Conservation (phyloP, 495 filamentous ascomycete species). For the Bacidia gigantensis region DNA sequence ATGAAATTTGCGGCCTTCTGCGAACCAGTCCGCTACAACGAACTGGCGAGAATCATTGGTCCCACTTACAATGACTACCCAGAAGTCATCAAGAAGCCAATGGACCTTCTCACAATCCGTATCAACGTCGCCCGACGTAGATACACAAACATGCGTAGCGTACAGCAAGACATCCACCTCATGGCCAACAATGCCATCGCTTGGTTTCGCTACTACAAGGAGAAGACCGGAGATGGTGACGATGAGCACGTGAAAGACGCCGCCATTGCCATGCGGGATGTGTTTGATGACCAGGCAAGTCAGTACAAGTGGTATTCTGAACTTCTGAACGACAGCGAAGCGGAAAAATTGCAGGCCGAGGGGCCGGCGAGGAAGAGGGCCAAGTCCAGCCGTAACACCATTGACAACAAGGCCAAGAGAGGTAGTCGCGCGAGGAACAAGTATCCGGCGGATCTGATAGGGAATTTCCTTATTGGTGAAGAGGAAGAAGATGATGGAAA, state of each 20-base stretch:
- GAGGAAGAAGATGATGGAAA: too few species aligned
- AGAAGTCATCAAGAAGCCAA: background rate
- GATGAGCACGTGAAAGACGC: background rate
- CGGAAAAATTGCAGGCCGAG: too few species aligned
- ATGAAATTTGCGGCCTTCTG: background rate
- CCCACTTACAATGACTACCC: background rate
- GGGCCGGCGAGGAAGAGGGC: too few species aligned
- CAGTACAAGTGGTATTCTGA: background rate
- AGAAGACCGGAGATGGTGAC: background rate
- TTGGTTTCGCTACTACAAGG: background rate
- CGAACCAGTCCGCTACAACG: background rate
- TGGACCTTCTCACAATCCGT: background rate
- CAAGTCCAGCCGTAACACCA: too few species aligned
- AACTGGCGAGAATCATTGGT: background rate
- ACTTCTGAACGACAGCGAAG: too few species aligned
- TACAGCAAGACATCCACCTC: background rate
- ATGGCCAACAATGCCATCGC: background rate
- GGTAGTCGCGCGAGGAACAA: too few species aligned
- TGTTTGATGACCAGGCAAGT: background rate
- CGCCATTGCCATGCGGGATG: background rate
- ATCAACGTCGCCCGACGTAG: background rate
- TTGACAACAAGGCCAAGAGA: too few species aligned
- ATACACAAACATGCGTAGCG: background rate
- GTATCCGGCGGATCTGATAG: too few species aligned
- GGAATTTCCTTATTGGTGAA: too few species aligned